phyloP scores from a whole-genome alignment of 2,329 filamentous ascomycete genomes.

The Verticillium tricorpus region DNA sequence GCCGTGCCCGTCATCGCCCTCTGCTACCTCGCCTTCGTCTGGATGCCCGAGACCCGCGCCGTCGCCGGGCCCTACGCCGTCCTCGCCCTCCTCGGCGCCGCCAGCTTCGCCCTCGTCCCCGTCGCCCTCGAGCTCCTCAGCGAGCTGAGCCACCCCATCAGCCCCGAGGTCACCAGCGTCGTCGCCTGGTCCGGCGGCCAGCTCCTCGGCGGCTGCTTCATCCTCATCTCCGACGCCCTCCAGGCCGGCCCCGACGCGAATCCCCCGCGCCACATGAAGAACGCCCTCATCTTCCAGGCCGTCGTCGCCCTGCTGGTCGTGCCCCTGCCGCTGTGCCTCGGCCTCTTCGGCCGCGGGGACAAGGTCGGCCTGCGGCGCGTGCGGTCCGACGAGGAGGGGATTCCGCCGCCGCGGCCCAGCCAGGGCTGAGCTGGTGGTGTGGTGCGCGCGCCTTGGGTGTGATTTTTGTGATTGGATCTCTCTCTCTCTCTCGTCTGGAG shows the following conservation, averaged over 20 bases:
- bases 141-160: constrained; percentile 82
- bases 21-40: constrained; percentile 75
- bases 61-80: constrained; percentile 70
- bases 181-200: constrained; percentile 86
- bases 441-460: neutral
- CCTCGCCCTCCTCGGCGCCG: constrained; percentile 70
- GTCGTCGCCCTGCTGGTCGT: constrained; percentile 61
- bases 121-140: constrained; percentile 82
- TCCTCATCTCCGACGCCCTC: constrained; percentile 76
- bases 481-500: too few species aligned
- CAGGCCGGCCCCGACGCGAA: constrained; percentile 44
- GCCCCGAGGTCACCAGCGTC: constrained; percentile 78
- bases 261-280: constrained; percentile 69
- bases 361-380: constrained; percentile 48
- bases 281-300: constrained; percentile 73
- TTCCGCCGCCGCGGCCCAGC: constrained; percentile 18
- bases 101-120: constrained; percentile 76
- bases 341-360: constrained; percentile 60
- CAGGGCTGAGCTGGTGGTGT: neutral
- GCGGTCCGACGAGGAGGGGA: constrained; percentile 32
- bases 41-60: constrained; percentile 54
- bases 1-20: constrained; percentile 69
- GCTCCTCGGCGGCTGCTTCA: constrained; percentile 77
- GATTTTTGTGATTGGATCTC: neutral
- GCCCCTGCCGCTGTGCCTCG: constrained; percentile 65